Evolutionary conservation across 2,329 filamentous ascomycete species (phyloP), one percentile per base, ranked within the genome.

Genomic region (Exophiala phaeomuriformis): DNA sequence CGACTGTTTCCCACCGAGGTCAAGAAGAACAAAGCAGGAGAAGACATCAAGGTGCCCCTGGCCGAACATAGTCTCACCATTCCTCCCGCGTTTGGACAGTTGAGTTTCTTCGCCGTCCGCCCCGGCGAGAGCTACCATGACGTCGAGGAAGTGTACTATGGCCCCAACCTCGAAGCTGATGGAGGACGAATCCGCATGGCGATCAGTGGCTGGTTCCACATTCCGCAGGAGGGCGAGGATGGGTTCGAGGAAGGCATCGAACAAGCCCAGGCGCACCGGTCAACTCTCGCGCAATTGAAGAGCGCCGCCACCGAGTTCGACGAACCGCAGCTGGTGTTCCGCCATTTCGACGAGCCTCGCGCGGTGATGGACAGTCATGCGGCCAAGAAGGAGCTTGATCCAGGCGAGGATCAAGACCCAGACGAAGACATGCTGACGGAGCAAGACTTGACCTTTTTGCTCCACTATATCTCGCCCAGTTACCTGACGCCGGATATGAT

Each of bases 101-200:
- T 98, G 56, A 93, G 88, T 64, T 98, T 98, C 79, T 98, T 98
- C 70, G 90, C 90, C 12, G 94, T 98, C 4, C 90, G 96, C 73
- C 93, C 93, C 0, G 93, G 93, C n/a, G 85, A 95, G 77, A 97
- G 91, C 69, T 98, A 97, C 71, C 93, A 98, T 71, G 93, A 98
- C 68, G 93, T 98, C 51, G 91, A 97, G 72, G 93, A 98, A 72
- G 93, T 98, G 3, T 97, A 96, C 72, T 83, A 87, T 64, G 75
- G 73, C 59, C 77, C 67, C 55, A 75, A 74, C 67, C 78, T 74
- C 64, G 80, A 81, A 70, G 79, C 83, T 51, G 78, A 77, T 67
- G 82, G 77, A 69, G 78, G 66, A 56, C 67, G 71, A 5, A 82
- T 96, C 46, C 84, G 93, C 62, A 97, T 98, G 91, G 93, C 93